Conservation (phyloP, 495 filamentous ascomycete species). For the Delitschia confertaspora region DNA sequence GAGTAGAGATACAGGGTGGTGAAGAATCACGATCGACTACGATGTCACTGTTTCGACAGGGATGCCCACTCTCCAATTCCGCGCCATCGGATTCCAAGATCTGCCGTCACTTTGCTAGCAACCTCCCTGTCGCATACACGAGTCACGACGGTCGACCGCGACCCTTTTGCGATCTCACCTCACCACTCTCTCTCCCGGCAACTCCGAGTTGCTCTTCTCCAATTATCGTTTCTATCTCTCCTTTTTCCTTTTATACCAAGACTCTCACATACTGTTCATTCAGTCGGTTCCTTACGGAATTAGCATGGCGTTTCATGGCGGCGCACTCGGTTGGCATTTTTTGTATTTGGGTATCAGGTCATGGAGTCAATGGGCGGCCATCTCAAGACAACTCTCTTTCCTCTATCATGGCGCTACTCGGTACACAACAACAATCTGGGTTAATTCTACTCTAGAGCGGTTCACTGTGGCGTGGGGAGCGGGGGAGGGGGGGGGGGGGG, state of each 20-base stretch:
- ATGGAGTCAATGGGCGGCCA: constrained; percentile 15
- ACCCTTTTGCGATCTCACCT: background rate
- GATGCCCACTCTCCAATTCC: constrained; percentile 1
- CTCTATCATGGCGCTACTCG: constrained; percentile 3
- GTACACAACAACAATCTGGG: constrained; percentile 22
- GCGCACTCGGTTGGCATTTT: no score
- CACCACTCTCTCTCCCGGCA: background rate
- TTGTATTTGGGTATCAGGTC: constrained; percentile 4
- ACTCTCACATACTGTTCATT: no score
- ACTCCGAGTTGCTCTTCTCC: background rate
- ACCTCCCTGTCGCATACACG: background rate
- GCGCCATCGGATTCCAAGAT: constrained; percentile 1
- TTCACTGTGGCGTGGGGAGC: constrained; percentile 24
- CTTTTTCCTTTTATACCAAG: no score
- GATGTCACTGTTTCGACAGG: no score
- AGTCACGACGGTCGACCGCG: background rate
- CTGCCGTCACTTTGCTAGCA: constrained; percentile 1
- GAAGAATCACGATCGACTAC: no score
- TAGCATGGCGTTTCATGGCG: constrained; percentile 24
- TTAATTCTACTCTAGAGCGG: constrained; percentile 18
- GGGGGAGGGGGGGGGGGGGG: no score
- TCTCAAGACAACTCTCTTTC: constrained; percentile 18
- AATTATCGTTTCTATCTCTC: no score
- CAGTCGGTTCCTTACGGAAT: constrained; percentile 13
- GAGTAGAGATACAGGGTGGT: no score